Evolutionary conservation across 345 rosid genomes (phyloP).

Genomic region (Corchorus olitorius): DNA sequence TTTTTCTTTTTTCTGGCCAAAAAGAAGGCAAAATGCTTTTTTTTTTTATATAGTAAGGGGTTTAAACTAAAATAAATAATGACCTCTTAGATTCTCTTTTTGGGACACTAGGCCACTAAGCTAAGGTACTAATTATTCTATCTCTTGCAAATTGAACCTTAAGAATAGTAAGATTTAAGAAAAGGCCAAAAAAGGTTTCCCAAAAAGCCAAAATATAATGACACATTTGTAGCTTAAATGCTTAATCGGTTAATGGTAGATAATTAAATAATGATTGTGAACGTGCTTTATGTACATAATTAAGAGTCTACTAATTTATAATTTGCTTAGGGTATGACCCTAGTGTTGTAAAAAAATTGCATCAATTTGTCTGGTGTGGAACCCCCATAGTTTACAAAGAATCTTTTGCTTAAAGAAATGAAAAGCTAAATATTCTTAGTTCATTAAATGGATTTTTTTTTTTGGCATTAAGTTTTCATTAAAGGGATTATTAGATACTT

Average conservation of each 20-base stretch:
- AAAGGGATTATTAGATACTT: background rate
- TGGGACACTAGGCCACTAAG: background rate
- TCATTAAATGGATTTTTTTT: background rate
- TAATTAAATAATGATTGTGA: background rate
- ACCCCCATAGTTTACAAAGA: background rate
- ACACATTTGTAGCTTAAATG: background rate
- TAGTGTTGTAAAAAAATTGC: background rate
- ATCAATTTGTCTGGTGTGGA: background rate
- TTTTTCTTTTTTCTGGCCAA: too few species aligned
- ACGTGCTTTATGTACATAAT: background rate
- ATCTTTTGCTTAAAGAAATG: constrained; percentile 16
- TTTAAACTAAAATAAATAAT: background rate
- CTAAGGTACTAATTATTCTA: background rate
- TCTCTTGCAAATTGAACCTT: background rate
- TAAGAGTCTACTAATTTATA: background rate
- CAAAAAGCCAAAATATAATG: background rate
- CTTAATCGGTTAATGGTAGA: background rate
- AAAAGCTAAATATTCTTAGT: background rate
- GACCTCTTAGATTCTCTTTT: background rate
- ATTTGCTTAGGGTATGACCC: background rate
- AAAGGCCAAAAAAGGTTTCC: background rate
- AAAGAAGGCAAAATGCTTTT: too few species aligned
- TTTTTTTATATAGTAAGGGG: too few species aligned
- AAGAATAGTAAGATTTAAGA: background rate
- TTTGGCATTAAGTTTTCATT: too few species aligned